These are phyloP conservation scores for Amylocystis lapponica DNA, from an alignment of 768 basidiomycete species.

Conservation along the genomic window DNA sequence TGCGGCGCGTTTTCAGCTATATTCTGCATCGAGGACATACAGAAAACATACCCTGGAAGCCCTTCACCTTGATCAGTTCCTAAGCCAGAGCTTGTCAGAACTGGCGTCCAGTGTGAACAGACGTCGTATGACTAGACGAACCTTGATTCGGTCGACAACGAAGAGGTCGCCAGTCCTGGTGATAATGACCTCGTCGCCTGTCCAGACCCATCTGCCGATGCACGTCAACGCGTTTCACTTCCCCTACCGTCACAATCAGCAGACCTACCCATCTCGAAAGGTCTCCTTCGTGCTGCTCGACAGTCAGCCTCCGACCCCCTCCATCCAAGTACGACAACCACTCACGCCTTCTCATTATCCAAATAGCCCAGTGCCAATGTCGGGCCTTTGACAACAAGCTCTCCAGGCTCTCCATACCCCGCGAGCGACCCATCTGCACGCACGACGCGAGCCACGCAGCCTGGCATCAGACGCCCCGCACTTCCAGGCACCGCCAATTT, in stretches of 20 bases:
- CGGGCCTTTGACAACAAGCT: conserved; percentile 44
- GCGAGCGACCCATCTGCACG: conserved; percentile 54
- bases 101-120: not conserved
- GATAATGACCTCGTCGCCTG: conserved; percentile 59
- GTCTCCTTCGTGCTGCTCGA: conserved; percentile 52
- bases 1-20: not conserved
- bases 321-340: not conserved
- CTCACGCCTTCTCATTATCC: conserved; percentile 11
- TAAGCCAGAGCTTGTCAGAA: conserved; percentile 23
- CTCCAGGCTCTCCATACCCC: conserved; percentile 51
- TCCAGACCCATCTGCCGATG: conserved; percentile 52
- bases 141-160: not conserved
- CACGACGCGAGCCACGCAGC: conserved; percentile 46
- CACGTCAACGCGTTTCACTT: not conserved
- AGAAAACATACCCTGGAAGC: conserved; percentile 24
- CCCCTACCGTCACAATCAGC: conserved; percentile 25
- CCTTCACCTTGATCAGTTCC: conserved; percentile 69
- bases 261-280: conserved; percentile 47
- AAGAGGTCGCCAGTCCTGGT: conserved; percentile 14
- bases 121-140: not conserved
- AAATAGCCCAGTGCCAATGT: not conserved
- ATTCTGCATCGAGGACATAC: conserved; percentile 26
- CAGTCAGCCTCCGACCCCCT: conserved; percentile 9
- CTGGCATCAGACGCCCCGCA: conserved; percentile 44
- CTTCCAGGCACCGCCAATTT: conserved; percentile 51